Conservation (phyloP, 1,139 yeast genomes). For the Sugiyamaella xylanicola region DNA sequence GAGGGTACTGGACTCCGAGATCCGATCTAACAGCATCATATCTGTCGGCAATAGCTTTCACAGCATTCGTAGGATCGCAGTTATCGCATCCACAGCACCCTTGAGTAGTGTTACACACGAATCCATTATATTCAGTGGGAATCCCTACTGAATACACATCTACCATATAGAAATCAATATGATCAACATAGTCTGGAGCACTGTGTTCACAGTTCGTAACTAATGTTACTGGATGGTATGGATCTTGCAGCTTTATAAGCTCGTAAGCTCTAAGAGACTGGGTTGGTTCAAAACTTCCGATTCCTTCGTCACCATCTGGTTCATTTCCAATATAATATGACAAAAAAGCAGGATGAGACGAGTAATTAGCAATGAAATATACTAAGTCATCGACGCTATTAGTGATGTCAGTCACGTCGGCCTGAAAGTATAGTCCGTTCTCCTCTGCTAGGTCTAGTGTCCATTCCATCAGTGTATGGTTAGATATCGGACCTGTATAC, state of each 20-base stretch:
- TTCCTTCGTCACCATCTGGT: slow-evolving; percentile 26
- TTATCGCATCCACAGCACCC: slow-evolving; percentile 26
- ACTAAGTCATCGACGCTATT: slow-evolving; percentile 17
- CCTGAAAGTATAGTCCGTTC: slow-evolving; percentile 23
- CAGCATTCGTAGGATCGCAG: slow-evolving; percentile 22
- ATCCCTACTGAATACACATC: slow-evolving; percentile 27
- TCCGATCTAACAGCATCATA: slow-evolving; percentile 19
- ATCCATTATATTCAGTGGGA: slow-evolving; percentile 21
- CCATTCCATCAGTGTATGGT: slow-evolving; percentile 22
- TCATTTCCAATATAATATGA: slow-evolving; percentile 27
- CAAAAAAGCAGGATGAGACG: slow-evolving; percentile 22
- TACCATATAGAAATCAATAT: slow-evolving; percentile 25
- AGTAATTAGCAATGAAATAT: slow-evolving; percentile 20
- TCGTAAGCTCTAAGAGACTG: slow-evolving; percentile 23
- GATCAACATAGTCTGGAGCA: slow-evolving; percentile 22
- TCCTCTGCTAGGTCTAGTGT: slow-evolving; percentile 23
- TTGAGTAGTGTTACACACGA: slow-evolving; percentile 23
- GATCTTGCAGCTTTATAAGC: slow-evolving; percentile 23
- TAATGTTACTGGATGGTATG: slow-evolving; percentile 26
- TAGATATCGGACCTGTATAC: slow-evolving; percentile 24
- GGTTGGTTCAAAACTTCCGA: slow-evolving; percentile 24
- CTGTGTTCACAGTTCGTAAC: slow-evolving; percentile 26
- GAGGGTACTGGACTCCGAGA: slow-evolving; percentile 23
- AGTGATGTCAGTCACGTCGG: slow-evolving; percentile 25
- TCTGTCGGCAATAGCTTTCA: slow-evolving; percentile 23